Evolutionary conservation across 176 grass and related monocot species (phyloP).

Genomic region (Triticum urartu): DNA sequence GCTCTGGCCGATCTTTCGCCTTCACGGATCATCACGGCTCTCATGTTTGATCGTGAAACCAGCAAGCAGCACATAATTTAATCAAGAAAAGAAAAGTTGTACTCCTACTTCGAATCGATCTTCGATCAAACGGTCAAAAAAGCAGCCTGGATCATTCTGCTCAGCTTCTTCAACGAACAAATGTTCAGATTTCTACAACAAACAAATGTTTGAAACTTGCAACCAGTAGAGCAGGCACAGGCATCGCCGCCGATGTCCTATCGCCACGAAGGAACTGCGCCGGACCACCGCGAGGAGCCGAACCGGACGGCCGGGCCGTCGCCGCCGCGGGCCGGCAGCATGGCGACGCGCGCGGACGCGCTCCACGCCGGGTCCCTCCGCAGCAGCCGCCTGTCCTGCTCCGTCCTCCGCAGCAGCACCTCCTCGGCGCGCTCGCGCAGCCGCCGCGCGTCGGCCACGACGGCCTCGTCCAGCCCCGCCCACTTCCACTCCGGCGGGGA

Average conservation of each 20-base stretch:
- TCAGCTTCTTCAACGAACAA: neutral
- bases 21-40: neutral
- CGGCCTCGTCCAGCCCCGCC: slow-evolving; percentile 57
- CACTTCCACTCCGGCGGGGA: slow-evolving; percentile 57
- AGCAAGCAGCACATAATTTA: neutral
- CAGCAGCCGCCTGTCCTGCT: slow-evolving; percentile 42
- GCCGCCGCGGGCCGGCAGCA: neutral
- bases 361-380: slow-evolving; percentile 37
- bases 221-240: neutral
- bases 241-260: neutral
- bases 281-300: slow-evolving; percentile 57
- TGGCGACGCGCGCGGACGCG: slow-evolving; percentile 44
- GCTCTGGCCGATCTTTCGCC: slow-evolving; percentile 7
- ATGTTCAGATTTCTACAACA: neutral
- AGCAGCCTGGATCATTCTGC: neutral
- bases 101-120: neutral
- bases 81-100: neutral
- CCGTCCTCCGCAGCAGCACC: slow-evolving; percentile 41
- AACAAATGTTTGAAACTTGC: neutral
- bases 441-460: slow-evolving; percentile 28
- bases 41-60: neutral
- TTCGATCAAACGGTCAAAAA: neutral
- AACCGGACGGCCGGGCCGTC: slow-evolving; percentile 32
- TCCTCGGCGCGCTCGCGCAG: slow-evolving; percentile 47
- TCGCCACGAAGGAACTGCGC: neutral